Evolutionary conservation across 139 green algal genomes (phyloP).

Genomic region (Coelastrella sp.): DNA sequence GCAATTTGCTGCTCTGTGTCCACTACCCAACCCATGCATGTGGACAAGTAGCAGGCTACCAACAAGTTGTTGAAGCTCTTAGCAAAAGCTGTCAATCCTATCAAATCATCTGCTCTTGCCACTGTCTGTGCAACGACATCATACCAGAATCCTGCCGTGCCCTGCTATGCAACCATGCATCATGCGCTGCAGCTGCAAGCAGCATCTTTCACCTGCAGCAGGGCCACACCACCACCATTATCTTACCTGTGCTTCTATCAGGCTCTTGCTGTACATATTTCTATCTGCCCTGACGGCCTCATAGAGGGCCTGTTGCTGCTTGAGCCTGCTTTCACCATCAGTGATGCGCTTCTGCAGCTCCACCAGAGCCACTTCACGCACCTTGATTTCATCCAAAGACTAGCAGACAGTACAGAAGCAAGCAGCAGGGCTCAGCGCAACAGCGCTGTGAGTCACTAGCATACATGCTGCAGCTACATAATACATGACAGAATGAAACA

Average conservation of each 20-base stretch:
- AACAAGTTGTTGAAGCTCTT: too few species aligned
- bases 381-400: conserved; percentile 89
- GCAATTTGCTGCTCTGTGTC: neutral
- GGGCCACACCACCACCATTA: too few species aligned
- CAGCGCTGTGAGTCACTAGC: neutral
- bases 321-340: conserved; percentile 87
- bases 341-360: conserved; percentile 93
- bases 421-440: neutral
- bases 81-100: too few species aligned
- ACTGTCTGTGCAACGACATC: too few species aligned
- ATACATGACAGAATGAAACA: too few species aligned
- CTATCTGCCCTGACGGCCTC: conserved; percentile 80
- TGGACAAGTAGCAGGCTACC: neutral
- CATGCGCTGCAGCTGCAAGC: too few species aligned
- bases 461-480: neutral
- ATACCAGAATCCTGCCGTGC: too few species aligned
- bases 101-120: too few species aligned
- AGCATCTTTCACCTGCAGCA: too few species aligned
- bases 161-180: neutral
- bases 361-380: conserved; percentile 87
- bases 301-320: conserved; percentile 87
- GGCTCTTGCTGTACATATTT: conserved; percentile 93
- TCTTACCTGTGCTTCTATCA: conserved; percentile 81
- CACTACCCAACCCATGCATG: neutral
- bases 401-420: neutral